Base-by-base conservation (phyloP, 208 protist species). In the Acanthamoeba quina region DNA sequence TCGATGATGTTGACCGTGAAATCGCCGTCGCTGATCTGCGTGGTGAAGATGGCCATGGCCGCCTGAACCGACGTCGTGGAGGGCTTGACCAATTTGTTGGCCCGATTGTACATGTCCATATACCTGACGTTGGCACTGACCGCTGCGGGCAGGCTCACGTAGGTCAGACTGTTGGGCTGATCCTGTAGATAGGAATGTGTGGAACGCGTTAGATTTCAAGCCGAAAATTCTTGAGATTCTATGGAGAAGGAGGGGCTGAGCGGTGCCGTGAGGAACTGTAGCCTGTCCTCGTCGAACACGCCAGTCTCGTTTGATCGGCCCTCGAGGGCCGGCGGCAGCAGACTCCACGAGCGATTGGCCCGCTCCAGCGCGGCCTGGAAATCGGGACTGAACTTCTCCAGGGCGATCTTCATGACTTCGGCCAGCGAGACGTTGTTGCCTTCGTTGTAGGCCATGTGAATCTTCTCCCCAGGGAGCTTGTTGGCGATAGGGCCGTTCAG, bases 1-100 rank as follows among this genome's bases (percentile, higher is more conserved):
- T 86, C 78, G 5, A 64, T 24, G 49, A 86, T 86, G 78, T 62
- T 44, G 41, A 86, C 21, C 31, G 78, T 44, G 49, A 86, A 62
- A 34, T 86, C 34, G 78, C 49, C n/a, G n/a, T 9, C 15, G 6
- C 29, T 64, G 78, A 86, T n/a, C 47, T 62, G 49, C 13, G 47
- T 6, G 9, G 26, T 54, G 78, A 86, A 56, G 47, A n/a, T 37
- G 49, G 26, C 13, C 78, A 91, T 74, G n/a, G 64, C 56, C 37
- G 56, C 64, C 37, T 76, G 56, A 3, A 74, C 85, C 26, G 34
- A 60, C 13, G 56, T 34, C 0, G 21, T 29, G 6, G 85, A 76
- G 34, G 56, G 85, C 37, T 52, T 4, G n/a, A 74, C 56, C 15
- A 56, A 15, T 7, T 74, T 56, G 26, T 62, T 56, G 58, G 64